Percentiles rank a stretch among this genome's conserved stretches.
phyloP scores from a whole-genome alignment of 495 filamentous ascomycete species.

The Lichina pygmaea region DNA sequence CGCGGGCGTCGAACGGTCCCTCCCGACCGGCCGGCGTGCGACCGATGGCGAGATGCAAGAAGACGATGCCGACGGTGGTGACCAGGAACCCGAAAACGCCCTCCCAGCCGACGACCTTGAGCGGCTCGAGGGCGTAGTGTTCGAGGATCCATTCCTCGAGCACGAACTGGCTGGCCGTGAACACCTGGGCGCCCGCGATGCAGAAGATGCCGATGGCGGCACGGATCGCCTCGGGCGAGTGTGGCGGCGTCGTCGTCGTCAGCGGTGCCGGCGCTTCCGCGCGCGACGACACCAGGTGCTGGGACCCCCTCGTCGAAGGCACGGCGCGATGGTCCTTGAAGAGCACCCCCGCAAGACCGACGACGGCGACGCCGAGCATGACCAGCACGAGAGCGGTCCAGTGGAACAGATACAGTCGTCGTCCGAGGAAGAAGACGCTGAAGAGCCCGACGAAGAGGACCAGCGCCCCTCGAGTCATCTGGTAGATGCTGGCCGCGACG shows the following conservation, averaged over 20 bases:
- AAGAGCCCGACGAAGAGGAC: constrained; percentile 90
- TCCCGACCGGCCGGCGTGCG: constrained; percentile 41
- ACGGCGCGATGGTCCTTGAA: constrained; percentile 32
- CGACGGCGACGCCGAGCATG: constrained; percentile 64
- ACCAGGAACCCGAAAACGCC: constrained; percentile 76
- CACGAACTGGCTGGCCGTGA: constrained; percentile 89
- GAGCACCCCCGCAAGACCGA: constrained; percentile 69
- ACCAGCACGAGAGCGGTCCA: constrained; percentile 75
- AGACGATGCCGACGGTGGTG: constrained; percentile 51
- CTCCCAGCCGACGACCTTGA: constrained; percentile 90
- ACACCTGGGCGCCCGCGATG: constrained; percentile 84
- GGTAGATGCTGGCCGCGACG: constrained; percentile 84
- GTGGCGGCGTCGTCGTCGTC: background rate
- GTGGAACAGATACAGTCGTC: constrained; percentile 54
- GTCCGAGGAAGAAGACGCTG: constrained; percentile 67
- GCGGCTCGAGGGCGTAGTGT: constrained; percentile 62
- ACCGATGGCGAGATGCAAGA: constrained; percentile 54
- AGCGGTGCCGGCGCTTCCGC: background rate
- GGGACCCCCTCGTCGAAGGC: constrained; percentile 5
- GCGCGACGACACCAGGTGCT: background rate
- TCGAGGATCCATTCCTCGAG: constrained; percentile 87
- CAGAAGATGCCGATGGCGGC: constrained; percentile 62
- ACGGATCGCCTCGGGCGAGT: constrained; percentile 31
- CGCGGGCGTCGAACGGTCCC: constrained; percentile 72
- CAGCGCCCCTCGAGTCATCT: constrained; percentile 89